phyloP scores from a whole-genome alignment of 1,139 yeast genomes.

The Hanseniaspora uvarum region DNA sequence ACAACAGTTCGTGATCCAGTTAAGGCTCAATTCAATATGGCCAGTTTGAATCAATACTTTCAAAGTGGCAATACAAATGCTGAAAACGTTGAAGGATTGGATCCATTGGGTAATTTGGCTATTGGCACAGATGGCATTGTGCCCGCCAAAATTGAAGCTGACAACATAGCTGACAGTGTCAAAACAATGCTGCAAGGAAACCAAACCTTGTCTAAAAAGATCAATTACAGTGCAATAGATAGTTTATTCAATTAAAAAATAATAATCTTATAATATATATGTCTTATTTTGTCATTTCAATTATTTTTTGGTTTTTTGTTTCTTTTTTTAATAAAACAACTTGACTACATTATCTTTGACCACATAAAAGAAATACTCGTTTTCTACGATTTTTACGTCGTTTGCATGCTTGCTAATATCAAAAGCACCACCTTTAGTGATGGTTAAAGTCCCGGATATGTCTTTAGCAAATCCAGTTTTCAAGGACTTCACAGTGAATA shows the following conservation, averaged over 20 bases:
- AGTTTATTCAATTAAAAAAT: conserved; percentile 39
- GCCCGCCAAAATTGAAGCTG: conserved; percentile 37
- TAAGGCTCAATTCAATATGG: conserved; percentile 18
- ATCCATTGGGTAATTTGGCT: conserved; percentile 8
- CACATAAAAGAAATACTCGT: conserved; percentile 54
- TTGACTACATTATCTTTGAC: conserved; percentile 39
- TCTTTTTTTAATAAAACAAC: conserved; percentile 2
- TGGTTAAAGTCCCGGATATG: conserved; percentile 59
- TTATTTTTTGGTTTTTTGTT: neutral
- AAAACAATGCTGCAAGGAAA: conserved; percentile 59
- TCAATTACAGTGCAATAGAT: conserved; percentile 71
- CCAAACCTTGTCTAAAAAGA: conserved; percentile 63
- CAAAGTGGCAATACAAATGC: conserved; percentile 5
- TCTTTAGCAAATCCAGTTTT: conserved; percentile 77
- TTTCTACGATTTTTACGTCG: conserved; percentile 39
- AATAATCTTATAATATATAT: too few relatives aligned
- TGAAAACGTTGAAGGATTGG: conserved; percentile 1
- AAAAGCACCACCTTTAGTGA: conserved; percentile 43
- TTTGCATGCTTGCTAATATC: conserved; percentile 27
- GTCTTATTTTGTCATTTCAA: too few relatives aligned
- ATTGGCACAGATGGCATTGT: neutral
- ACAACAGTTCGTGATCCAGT: conserved; percentile 26
- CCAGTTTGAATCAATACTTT: conserved; percentile 12
- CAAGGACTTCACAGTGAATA: conserved; percentile 49
- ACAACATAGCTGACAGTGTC: conserved; percentile 59